phyloP scores from a whole-genome alignment of 139 green algal species.

The Picochlorum sp. region DNA sequence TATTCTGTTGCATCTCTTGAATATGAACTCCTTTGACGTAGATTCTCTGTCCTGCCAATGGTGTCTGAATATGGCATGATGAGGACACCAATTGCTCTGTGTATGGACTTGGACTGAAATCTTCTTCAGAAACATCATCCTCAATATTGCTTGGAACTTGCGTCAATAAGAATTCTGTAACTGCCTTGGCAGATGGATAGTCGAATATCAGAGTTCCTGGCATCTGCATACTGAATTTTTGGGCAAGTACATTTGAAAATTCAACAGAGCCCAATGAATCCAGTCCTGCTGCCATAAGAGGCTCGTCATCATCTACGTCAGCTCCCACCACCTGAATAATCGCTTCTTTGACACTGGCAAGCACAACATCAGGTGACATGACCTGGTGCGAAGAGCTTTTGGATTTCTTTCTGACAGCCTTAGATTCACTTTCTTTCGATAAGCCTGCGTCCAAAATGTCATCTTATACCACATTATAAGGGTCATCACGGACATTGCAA shows the following conservation, averaged over 20 bases:
- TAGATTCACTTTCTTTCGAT: background rate
- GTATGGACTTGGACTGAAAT: too few species aligned
- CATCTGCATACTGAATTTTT: slow-evolving; percentile 31
- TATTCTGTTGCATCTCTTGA: background rate
- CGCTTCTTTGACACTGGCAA: slow-evolving; percentile 2
- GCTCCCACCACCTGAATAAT: slow-evolving; percentile 20
- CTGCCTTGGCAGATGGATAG: slow-evolving; percentile 37
- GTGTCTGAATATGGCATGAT: background rate
- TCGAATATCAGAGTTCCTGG: slow-evolving; percentile 59
- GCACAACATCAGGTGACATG: background rate
- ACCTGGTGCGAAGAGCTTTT: too few species aligned
- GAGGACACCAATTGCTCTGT: too few species aligned
- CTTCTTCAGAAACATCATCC: background rate
- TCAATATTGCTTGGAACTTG: slow-evolving; percentile 8
- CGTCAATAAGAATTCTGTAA: slow-evolving; percentile 13
- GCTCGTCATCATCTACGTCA: slow-evolving; percentile 23
- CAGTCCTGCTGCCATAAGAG: slow-evolving; percentile 51
- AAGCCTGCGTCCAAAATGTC: too few species aligned
- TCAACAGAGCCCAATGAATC: slow-evolving; percentile 44
- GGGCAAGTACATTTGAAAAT: slow-evolving; percentile 56
- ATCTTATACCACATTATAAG: too few species aligned
- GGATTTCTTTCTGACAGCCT: slow-evolving; percentile 4
- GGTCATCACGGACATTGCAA: background rate
- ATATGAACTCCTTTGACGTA: background rate
- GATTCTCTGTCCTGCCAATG: background rate